Conservation (phyloP, 371 early-diverging fungal genomes). For the Rhizopus sp. region DNA sequence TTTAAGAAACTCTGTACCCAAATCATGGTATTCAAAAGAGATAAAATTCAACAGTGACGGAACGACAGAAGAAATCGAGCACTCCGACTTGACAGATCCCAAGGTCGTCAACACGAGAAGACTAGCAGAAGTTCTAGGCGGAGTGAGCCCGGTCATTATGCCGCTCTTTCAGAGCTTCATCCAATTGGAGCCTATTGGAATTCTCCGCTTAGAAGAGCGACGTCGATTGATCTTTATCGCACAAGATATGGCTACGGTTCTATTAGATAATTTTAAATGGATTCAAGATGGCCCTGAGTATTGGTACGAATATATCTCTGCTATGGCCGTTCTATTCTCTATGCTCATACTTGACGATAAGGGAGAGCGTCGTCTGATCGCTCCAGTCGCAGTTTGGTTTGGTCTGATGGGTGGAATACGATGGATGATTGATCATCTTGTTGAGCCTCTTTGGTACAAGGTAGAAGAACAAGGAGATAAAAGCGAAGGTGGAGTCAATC, state of each 20-base stretch:
- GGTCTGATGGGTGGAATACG: slow-evolving; percentile 61
- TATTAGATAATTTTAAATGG: slow-evolving; percentile 48
- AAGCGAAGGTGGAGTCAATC: slow-evolving; percentile 11
- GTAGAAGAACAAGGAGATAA: slow-evolving; percentile 44
- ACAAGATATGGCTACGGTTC: slow-evolving; percentile 41
- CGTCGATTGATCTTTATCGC: slow-evolving; percentile 30
- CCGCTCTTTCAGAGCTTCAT: slow-evolving; percentile 73
- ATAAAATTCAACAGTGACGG: slow-evolving; percentile 24
- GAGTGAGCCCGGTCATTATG: slow-evolving; percentile 68
- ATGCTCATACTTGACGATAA: slow-evolving; percentile 50
- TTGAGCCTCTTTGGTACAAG: slow-evolving; percentile 48
- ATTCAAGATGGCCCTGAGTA: slow-evolving; percentile 33
- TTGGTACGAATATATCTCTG: slow-evolving; percentile 55
- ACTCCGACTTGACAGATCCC: slow-evolving; percentile 43
- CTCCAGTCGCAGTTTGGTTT: slow-evolving; percentile 70
- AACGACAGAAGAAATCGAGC: slow-evolving; percentile 1
- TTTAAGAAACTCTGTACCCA: slow-evolving; percentile 62
- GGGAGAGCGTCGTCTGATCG: slow-evolving; percentile 34
- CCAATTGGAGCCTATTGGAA: slow-evolving; percentile 30
- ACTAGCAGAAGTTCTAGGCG: slow-evolving; percentile 64
- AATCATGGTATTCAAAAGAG: slow-evolving; percentile 60
- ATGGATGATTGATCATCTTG: slow-evolving; percentile 25
- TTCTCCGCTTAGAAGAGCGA: neutral
- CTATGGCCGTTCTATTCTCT: slow-evolving; percentile 53
- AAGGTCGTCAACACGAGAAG: slow-evolving; percentile 67